Conservation (phyloP, 31 red algal genomes). For the Pterothamnion heteromorphum region DNA sequence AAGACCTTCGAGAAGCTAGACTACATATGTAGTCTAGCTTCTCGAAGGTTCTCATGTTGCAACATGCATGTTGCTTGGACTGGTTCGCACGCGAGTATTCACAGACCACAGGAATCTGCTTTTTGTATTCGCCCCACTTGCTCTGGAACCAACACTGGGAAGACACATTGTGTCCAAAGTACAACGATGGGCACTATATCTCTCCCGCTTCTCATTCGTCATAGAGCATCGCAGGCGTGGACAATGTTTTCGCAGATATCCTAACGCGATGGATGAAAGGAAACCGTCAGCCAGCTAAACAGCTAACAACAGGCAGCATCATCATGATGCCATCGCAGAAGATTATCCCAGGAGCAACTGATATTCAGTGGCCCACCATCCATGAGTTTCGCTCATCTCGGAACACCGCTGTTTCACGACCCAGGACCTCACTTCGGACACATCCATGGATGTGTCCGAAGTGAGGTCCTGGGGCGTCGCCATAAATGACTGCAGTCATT, state of each 20-base stretch:
- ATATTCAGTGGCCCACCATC: not conserved
- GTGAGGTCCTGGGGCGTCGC: too few species aligned
- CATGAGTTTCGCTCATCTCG: not conserved
- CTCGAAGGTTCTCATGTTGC: too few species aligned
- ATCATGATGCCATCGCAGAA: not conserved
- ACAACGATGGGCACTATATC: slow-evolving; percentile 32
- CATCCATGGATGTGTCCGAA: too few species aligned
- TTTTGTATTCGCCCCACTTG: slow-evolving; percentile 7
- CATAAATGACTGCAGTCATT: too few species aligned
- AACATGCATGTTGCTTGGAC: not conserved
- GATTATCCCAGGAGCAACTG: not conserved
- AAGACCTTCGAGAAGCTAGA: slow-evolving; percentile 26
- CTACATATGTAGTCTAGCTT: too few species aligned
- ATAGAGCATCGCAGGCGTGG: slow-evolving; percentile 37
- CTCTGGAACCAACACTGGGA: slow-evolving; percentile 3
- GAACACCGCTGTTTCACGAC: too few species aligned
- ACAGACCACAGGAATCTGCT: slow-evolving; percentile 44
- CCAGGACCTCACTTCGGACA: too few species aligned
- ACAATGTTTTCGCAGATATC: slow-evolving; percentile 42
- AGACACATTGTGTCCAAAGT: slow-evolving; percentile 41
- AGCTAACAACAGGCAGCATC: not conserved
- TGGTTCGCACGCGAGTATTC: not conserved
- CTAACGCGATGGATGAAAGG: slow-evolving; percentile 27
- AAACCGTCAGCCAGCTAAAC: not conserved
- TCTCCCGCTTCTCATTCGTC: slow-evolving; percentile 13